A percentile compares a stretch with the other conserved stretches of the same genome.
phyloP scores from a whole-genome alignment of 139 green algal genomes.

The Chlorella ohadii region DNA sequence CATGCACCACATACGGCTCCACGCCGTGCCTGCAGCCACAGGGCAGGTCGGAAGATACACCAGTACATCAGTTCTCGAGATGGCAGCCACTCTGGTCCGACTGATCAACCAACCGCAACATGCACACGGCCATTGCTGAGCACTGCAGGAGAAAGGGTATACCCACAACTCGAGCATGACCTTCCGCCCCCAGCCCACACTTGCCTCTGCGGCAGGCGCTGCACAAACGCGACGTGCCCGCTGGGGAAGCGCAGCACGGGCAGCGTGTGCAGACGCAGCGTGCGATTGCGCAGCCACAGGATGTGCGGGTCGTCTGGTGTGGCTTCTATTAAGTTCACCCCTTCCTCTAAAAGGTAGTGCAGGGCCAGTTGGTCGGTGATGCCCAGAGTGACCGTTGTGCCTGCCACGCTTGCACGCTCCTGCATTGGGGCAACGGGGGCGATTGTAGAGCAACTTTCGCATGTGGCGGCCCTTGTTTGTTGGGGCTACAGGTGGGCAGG shows the following conservation, averaged over 20 bases:
- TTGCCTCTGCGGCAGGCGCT: constrained; percentile 25
- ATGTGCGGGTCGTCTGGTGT: background rate
- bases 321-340: background rate
- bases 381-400: background rate
- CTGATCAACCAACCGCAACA: no score
- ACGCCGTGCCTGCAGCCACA: background rate
- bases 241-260: constrained; percentile 36
- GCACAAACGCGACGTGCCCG: constrained; percentile 49
- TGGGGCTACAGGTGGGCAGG: no score
- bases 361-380: constrained; percentile 40
- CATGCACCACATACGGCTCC: constrained; percentile 50
- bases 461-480: no score
- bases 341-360: constrained; percentile 19
- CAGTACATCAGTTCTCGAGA: no score
- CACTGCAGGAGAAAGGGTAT: no score
- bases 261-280: constrained; percentile 30
- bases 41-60: background rate
- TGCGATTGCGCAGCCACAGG: constrained; percentile 16
- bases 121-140: no score
- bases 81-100: no score
- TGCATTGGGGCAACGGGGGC: no score
- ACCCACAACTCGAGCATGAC: no score
- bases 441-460: background rate
- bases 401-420: no score
- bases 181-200: background rate